Conservation (phyloP, 1,284 basidiomycete species). For the Marasmius sp. region DNA sequence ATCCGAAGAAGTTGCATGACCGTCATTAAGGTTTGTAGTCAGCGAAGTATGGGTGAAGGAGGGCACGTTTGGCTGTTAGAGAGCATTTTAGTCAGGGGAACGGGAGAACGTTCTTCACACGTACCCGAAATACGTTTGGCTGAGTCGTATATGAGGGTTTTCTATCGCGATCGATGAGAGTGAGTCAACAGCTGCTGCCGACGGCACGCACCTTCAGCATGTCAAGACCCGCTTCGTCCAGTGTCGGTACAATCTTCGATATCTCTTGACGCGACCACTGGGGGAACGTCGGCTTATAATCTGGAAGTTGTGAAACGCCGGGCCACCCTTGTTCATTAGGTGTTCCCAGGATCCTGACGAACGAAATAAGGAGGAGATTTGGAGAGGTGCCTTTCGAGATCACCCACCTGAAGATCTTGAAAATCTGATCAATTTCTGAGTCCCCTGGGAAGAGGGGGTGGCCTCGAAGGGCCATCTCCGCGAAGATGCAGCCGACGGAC, state of each 20-base stretch:
- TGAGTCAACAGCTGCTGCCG: neutral
- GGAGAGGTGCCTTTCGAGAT: neutral
- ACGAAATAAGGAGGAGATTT: neutral
- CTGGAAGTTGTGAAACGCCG: conserved; percentile 85
- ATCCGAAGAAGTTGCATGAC: neutral
- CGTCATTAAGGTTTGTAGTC: conserved; percentile 38
- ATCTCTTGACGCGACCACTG: conserved; percentile 85
- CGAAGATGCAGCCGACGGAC: conserved; percentile 95
- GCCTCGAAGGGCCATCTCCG: conserved; percentile 89
- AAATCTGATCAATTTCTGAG: conserved; percentile 99
- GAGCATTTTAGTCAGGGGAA: conserved; percentile 9
- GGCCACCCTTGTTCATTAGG: conserved; percentile 94
- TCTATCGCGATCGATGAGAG: conserved; percentile 37
- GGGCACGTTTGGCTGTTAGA: conserved; percentile 76
- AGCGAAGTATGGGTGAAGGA: conserved; percentile 81
- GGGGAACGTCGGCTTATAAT: conserved; percentile 97
- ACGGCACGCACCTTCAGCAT: conserved; percentile 60
- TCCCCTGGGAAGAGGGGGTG: conserved; percentile 96
- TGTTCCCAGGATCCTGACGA: conserved; percentile 84
- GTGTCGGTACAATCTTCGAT: conserved; percentile 59
- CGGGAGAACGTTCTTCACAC: conserved; percentile 19
- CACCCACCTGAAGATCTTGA: conserved; percentile 93
- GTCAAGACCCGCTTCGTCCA: conserved; percentile 77
- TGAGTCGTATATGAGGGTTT: conserved; percentile 89
- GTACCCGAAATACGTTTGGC: conserved; percentile 90